These are phyloP conservation scores for Cercophora scortea DNA, from an alignment of 495 filamentous ascomycete genomes.

Conservation along the genomic window DNA sequence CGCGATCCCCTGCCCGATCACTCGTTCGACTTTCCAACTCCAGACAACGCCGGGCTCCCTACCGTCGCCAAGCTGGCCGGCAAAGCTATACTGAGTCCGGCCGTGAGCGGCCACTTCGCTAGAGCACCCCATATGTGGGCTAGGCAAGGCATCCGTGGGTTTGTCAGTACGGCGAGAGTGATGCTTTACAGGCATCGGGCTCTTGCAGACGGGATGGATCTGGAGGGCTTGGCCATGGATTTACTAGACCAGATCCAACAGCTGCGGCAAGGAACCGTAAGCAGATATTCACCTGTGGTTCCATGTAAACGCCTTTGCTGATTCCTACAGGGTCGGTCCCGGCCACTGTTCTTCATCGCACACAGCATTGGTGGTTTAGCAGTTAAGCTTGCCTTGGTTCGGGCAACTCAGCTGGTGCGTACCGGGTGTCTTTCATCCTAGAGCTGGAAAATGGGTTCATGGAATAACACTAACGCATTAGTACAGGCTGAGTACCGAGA, in stretches of 20 bases:
- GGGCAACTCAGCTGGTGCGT: constrained; percentile 30
- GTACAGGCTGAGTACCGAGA: constrained; percentile 17
- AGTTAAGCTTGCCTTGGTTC: constrained; percentile 48
- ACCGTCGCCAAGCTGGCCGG: constrained; percentile 21
- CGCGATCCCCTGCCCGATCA: constrained; percentile 25
- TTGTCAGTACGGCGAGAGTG: constrained; percentile 39
- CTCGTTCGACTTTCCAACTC: constrained; percentile 20
- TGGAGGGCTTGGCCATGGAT: constrained; percentile 42
- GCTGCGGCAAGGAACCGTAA: constrained; percentile 26
- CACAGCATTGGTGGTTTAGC: constrained; percentile 60
- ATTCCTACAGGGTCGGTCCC: constrained; percentile 14
- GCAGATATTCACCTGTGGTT: constrained; percentile 1
- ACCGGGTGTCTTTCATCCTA: too few species aligned
- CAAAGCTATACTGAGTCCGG: constrained; percentile 20
- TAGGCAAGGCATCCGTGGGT: constrained; percentile 29
- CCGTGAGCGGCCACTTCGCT: constrained; percentile 20
- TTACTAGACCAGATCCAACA: constrained; percentile 39
- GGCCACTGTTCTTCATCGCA: constrained; percentile 56
- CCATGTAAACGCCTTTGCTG: neutral
- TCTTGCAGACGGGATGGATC: constrained; percentile 35
- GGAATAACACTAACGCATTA: too few species aligned
- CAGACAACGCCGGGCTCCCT: constrained; percentile 9
- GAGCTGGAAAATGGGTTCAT: too few species aligned
- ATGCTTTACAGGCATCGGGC: constrained; percentile 49
- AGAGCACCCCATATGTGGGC: constrained; percentile 29